A percentile compares a stretch with the other conserved stretches of the same genome.
Conservation (phyloP, 441 rosid genomes). For the Syzygium syzygioides region DNA sequence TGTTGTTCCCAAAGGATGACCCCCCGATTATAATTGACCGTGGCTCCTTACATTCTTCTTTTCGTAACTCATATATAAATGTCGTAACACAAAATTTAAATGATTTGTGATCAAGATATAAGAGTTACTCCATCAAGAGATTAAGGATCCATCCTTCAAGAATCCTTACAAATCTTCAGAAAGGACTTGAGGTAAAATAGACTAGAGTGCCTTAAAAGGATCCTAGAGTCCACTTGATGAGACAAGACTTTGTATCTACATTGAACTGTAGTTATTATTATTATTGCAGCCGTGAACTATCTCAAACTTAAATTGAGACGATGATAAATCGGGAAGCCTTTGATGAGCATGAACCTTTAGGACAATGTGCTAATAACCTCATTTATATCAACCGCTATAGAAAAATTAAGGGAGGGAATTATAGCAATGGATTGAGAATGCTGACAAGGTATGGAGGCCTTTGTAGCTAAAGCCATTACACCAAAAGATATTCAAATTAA, state of each 20-base stretch:
- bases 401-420: neutral
- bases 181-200: neutral
- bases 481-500: neutral
- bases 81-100: neutral
- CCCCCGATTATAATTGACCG: neutral
- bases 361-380: neutral
- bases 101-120: neutral
- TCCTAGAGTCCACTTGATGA: neutral
- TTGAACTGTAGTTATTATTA: neutral
- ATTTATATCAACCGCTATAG: neutral
- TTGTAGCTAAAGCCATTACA: neutral
- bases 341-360: neutral
- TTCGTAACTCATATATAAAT: neutral
- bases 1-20: neutral
- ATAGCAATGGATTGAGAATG: neutral
- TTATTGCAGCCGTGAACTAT: neutral
- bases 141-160: neutral
- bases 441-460: neutral
- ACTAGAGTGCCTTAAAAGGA: neutral
- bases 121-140: neutral
- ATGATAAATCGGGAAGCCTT: neutral
- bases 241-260: neutral
- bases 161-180: neutral
- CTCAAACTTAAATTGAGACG: neutral
- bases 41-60: neutral